Evolutionary conservation across 768 basidiomycete species (phyloP), one percentile per base, ranked within the genome.

Genomic region (Suillus tomentosus): DNA sequence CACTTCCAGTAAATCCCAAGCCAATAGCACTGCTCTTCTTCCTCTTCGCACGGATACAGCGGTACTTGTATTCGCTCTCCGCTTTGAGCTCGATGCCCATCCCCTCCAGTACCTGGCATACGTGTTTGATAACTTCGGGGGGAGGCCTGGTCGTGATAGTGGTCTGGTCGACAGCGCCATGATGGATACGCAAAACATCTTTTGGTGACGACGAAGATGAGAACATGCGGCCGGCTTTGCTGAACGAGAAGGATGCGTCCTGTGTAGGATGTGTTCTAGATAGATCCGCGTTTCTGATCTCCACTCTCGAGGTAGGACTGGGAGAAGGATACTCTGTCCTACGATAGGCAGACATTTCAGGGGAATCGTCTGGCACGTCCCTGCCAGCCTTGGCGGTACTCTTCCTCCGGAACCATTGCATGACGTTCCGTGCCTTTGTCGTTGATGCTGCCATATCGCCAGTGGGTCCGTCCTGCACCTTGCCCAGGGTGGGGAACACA

Each of bases 401-500:
- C 77, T 84, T 85, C 62, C 84, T 85, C 76, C 91, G 83, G 85
- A 99, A 99, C 97, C 97, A 99, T 68, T 95, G 90, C 96, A 99
- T 99, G 61, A 99, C 97, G 72, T 91, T 94, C 75, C 88, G 88
- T 5, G 96, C 95, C 75, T 95, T 92, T 77, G 84, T 88, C n/a
- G 92, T 86, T 65, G 92, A 89, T 17, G 88, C 91, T 2, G 84
- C 83, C 78, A 89, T 78, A 47, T 81, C 81, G 51, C 69, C 71
- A 36, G 70, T 60, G 48, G 68, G 69, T 36, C 62, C 72, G 6
- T 72, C 71, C 5, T 34, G 53, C 58, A 60, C 59, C 62, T 75
- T 75, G 34, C 64, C 58, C 63, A 76, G 67, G 24, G 68, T 69
- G 15, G 73, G 68, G 67, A 73, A 69, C 50, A 73, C 64, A 61